phyloP scores from a whole-genome alignment of 2,329 filamentous ascomycete genomes.

The Orbilia ellipsospora region DNA sequence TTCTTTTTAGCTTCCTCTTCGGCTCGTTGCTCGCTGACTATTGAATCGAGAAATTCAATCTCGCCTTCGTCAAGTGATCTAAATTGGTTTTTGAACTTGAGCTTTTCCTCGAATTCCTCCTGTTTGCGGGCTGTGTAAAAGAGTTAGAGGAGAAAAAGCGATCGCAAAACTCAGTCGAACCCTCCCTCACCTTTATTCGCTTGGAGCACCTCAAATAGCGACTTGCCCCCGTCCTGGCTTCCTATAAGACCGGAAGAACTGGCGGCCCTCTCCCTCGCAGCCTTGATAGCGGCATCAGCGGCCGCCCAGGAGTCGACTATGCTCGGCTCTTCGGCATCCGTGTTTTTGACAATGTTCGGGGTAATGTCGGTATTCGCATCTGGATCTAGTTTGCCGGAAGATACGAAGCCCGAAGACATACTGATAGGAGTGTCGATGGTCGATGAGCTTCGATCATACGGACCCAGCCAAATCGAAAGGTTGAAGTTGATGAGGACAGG shows the following conservation, averaged over 20 bases:
- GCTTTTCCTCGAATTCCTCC: conserved; percentile 81
- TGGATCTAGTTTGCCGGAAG: conserved; percentile 56
- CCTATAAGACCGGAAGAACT: conserved; percentile 61
- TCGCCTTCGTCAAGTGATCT: conserved; percentile 81
- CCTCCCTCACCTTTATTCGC: conserved; percentile 77
- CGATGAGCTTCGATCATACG: too few relatives aligned
- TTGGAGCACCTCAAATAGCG: conserved; percentile 78
- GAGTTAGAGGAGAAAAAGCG: conserved; percentile 24
- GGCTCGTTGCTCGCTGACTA: conserved; percentile 66
- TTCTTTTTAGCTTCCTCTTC: conserved; percentile 69
- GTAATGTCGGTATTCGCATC: conserved; percentile 18
- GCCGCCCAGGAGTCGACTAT: conserved; percentile 56
- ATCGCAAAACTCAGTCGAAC: conserved; percentile 1
- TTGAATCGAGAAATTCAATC: conserved; percentile 76
- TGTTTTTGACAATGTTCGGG: conserved; percentile 6
- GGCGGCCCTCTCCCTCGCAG: conserved; percentile 69
- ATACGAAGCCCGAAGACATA: conserved; percentile 60
- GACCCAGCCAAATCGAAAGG: not conserved
- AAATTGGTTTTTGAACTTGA: conserved; percentile 79
- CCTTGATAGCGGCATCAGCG: conserved; percentile 66
- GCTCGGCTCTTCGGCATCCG: conserved; percentile 15
- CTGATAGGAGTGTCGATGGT: conserved; percentile 10
- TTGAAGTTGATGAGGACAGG: not conserved
- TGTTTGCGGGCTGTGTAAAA: conserved; percentile 75
- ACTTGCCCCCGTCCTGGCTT: conserved; percentile 69